Conservation (phyloP, 306 rosid species). For the Alnus glutinosa region DNA sequence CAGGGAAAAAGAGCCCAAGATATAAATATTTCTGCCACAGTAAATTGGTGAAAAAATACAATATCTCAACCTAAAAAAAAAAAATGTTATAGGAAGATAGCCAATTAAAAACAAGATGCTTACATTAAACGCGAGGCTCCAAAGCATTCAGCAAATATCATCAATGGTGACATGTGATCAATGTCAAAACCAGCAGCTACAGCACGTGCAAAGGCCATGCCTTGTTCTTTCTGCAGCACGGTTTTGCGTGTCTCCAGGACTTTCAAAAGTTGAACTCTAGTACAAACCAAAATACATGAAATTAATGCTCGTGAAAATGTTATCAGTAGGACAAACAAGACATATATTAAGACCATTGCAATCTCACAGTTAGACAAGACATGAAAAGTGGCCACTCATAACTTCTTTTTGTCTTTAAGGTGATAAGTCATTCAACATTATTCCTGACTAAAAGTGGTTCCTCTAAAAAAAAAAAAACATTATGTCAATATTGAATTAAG, state of each 20-base stretch:
- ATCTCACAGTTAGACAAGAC: not conserved
- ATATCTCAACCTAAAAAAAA: conserved; percentile 11
- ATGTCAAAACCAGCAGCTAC: conserved; percentile 97
- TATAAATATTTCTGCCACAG: not conserved
- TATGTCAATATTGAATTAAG: not conserved
- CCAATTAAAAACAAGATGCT: conserved; percentile 31
- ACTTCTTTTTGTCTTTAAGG: not conserved
- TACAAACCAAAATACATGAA: conserved; percentile 23
- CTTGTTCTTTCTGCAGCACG: conserved; percentile 96
- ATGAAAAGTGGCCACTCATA: not conserved
- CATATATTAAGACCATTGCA: conserved; percentile 4
- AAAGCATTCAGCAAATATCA: conserved; percentile 85
- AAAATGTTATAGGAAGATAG: conserved; percentile 8
- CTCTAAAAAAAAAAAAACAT: not conserved
- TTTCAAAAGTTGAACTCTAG: conserved; percentile 89
- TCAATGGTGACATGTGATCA: conserved; percentile 66
- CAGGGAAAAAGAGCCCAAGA: not conserved
- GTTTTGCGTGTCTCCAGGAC: conserved; percentile 89
- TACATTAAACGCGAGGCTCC: conserved; percentile 93
- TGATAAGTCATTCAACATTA: not conserved
- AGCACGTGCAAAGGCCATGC: conserved; percentile 99
- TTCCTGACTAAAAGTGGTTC: not conserved
- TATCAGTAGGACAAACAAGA: not conserved
- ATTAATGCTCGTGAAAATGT: conserved; percentile 9
- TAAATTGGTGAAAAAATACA: conserved; percentile 29